These are phyloP conservation scores for Piper betle DNA, from an alignment of 164 flowering plant genomes.

Conservation along the genomic window DNA sequence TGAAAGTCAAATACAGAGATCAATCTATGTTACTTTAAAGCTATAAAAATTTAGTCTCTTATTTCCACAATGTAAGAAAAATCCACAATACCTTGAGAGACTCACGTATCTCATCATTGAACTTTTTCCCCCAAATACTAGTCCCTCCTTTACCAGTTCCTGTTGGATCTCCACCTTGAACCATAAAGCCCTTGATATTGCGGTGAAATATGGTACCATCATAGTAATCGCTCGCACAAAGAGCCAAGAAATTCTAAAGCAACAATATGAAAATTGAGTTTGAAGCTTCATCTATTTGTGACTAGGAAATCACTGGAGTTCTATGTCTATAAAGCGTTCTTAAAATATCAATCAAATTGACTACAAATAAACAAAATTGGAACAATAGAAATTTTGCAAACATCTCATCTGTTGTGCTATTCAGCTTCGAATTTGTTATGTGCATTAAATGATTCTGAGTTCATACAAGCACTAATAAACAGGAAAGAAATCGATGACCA, in stretches of 20 bases:
- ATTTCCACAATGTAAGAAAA: neutral
- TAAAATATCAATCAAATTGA: neutral
- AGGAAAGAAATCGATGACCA: too few relatives aligned
- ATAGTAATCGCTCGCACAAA: slow-evolving; percentile 89
- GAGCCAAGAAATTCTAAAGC: slow-evolving; percentile 85
- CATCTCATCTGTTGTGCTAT: too few relatives aligned
- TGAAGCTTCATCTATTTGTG: neutral
- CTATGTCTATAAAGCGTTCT: neutral
- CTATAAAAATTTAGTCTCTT: too few relatives aligned
- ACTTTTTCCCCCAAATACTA: slow-evolving; percentile 94
- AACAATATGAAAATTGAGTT: slow-evolving; percentile 5
- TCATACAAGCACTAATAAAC: too few relatives aligned
- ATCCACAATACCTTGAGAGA: slow-evolving; percentile 71
- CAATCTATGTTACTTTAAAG: too few relatives aligned
- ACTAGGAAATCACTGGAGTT: neutral
- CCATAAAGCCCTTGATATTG: slow-evolving; percentile 89
- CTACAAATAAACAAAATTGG: neutral
- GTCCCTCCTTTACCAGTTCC: slow-evolving; percentile 98
- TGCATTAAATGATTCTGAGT: too few relatives aligned
- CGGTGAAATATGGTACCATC: slow-evolving; percentile 90
- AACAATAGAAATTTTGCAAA: too few relatives aligned
- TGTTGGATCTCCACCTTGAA: slow-evolving; percentile 99
- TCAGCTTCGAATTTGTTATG: too few relatives aligned
- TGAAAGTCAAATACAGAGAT: too few relatives aligned
- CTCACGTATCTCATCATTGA: slow-evolving; percentile 90